Percentiles rank a stretch among this genome's conserved stretches.
phyloP scores from a whole-genome alignment of 2,329 filamentous ascomycete genomes.

The Nigrospora sphaerica region DNA sequence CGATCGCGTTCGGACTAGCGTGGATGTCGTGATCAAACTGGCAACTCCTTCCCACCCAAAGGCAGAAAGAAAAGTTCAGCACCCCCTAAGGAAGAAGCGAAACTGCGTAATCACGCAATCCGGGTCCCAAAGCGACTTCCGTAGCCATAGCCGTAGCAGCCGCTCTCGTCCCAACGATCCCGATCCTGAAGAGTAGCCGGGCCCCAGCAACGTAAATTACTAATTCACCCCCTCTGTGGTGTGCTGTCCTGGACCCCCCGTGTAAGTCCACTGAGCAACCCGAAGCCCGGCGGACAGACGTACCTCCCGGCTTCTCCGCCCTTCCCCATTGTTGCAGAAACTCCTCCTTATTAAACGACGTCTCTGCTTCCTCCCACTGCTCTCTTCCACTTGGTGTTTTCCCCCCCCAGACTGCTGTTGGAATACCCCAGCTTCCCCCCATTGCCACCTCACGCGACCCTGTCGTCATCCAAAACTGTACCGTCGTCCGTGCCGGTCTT shows the following conservation, averaged over 20 bases:
- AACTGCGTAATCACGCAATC: conserved; percentile 2
- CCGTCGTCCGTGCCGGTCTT: neutral
- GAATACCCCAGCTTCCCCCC: neutral
- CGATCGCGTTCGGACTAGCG: conserved; percentile 21
- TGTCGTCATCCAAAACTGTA: neutral
- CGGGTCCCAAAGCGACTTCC: neutral
- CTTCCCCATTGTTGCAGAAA: neutral
- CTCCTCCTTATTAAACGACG: neutral
- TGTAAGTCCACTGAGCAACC: no score
- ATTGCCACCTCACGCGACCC: neutral
- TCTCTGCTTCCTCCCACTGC: neutral
- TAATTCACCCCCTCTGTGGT: neutral
- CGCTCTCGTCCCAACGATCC: no score
- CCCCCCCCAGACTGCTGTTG: neutral
- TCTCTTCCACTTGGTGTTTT: neutral
- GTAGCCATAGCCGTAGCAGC: neutral
- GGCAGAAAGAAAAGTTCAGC: conserved; percentile 10
- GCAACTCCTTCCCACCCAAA: conserved; percentile 14
- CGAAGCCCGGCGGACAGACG: neutral
- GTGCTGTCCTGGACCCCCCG: neutral
- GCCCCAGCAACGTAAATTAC: neutral
- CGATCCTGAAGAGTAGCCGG: neutral
- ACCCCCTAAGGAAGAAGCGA: conserved; percentile 3
- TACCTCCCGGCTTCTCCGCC: neutral
- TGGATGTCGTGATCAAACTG: conserved; percentile 28